Conservation (phyloP, 148 eudicot species). For the Rheum nobile region DNA sequence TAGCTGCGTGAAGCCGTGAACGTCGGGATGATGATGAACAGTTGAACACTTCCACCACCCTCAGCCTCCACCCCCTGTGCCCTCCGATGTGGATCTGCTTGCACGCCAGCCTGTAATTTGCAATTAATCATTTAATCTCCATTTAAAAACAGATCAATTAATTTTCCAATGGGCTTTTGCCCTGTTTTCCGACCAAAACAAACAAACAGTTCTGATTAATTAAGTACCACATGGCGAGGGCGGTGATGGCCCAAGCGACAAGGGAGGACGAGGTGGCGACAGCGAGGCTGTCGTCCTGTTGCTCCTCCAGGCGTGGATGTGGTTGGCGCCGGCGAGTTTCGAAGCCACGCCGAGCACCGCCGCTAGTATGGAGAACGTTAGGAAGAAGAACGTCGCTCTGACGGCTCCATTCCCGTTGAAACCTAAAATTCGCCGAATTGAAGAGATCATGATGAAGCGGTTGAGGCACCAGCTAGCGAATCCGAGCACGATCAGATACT, state of each 20-base stretch:
- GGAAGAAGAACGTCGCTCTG: conserved; percentile 32
- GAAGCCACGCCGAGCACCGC: conserved; percentile 44
- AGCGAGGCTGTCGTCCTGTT: conserved; percentile 57
- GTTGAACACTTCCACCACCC: conserved; percentile 33
- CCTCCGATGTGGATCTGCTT: conserved; percentile 42
- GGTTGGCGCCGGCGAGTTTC: conserved; percentile 41
- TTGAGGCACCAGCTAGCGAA: conserved; percentile 84
- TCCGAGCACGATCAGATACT: conserved; percentile 48
- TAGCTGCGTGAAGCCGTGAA: conserved; percentile 39
- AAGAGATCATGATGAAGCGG: conserved; percentile 30
- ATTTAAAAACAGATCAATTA: no score
- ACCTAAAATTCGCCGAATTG: conserved; percentile 15
- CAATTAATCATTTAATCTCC: background rate
- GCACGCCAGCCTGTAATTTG: conserved; percentile 37
- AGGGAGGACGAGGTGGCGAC: conserved; percentile 38
- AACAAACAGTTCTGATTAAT: background rate
- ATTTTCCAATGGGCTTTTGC: no score
- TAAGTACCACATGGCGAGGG: conserved; percentile 48
- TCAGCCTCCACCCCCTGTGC: conserved; percentile 52
- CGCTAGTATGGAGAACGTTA: conserved; percentile 38
- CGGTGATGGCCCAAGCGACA: conserved; percentile 52
- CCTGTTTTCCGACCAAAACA: no score
- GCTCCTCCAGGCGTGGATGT: conserved; percentile 45
- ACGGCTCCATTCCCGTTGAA: conserved; percentile 59
- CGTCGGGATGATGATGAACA: conserved; percentile 26